Evolutionary conservation across 768 basidiomycete species (phyloP), one percentile per base, ranked within the genome.

Genomic region (Mycena indigotica): DNA sequence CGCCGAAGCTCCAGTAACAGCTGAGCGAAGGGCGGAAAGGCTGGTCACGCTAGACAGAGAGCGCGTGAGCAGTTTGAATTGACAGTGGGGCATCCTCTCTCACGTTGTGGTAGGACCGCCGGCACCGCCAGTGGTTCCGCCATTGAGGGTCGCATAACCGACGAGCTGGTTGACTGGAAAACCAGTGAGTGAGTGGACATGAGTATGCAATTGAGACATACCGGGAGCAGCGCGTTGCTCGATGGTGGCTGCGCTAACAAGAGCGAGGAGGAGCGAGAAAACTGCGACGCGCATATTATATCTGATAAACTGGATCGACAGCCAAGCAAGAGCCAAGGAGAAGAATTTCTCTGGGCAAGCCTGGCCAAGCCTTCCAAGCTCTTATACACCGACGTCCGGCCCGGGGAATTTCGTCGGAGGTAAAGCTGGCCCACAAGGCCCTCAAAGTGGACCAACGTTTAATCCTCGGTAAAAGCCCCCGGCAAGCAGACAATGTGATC

Each of bases 71-170:
- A n/a, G n/a, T n/a, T n/a, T n/a, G n/a, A n/a, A n/a, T n/a, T n/a
- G n/a, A n/a, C n/a, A n/a, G n/a, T n/a, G n/a, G n/a, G n/a, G n/a
- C n/a, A n/a, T n/a, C n/a, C n/a, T n/a, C n/a, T n/a, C 16, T 32
- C 38, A 60, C 61, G 61, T 62, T 19, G 57, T 58, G n/a, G 57
- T 58, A n/a, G 57, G 13, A 2, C 61, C 61, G 1, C 57, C 57
- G n/a, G 57, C 44, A 30, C 61, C 61, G 28, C 61, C 61, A 5
- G 57, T 58, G 0, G 61, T 62, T n/a, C 61, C 61, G 2, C 61
- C 61, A 29, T 62, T 62, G 45, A 50, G 52, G 40, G 61, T 62
- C 19, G 61, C 61, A 50, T 52, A 62, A 4, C 61, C 61, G n/a
- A 60, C 59, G n/a, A 55, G 16, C 35, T 60, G 54, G 16, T 60